Evolutionary conservation across 2,329 filamentous ascomycete species (phyloP), one percentile per base, ranked within the genome.

Genomic region (Diaporthe helianthi): DNA sequence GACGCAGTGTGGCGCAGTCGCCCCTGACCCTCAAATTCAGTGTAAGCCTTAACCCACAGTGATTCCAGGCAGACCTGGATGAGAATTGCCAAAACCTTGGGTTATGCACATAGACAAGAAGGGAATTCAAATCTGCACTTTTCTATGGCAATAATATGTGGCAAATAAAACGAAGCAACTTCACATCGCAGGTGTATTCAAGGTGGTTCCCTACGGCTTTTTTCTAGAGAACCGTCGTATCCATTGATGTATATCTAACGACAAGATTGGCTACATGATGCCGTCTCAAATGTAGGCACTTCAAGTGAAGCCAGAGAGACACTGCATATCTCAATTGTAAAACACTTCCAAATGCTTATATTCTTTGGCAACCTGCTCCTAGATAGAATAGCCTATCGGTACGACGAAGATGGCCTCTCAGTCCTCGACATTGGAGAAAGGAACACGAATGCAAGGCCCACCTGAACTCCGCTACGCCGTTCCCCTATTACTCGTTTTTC

Each of bases 1-100:
- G 17, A 44, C 31, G 15, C 22, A 7, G 7, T 58, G 65, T 67
- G 65, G 65, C 65, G 65, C 44, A 67, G 65, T 67, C 7, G 47
- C 65, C 44, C 65, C 65, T 67, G 65, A 17, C 64, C 29, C 36
- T 31, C 31, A 33, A 33, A 31, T 12, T 24, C 65, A 33, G 3
- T 61, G 41, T 36, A 36, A 49, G 58, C n/a, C 26, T 19, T 10
- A 6, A 17, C 19, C 19, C 5, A 24, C 19, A 38, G 10, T 19
- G 3, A 19, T 22, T 55, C 24, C 52, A 55, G 12, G 44, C 44
- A 47, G n/a, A 47, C 9, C n/a, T 24, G 12, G n/a, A 22, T 15
- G 8, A 55, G 15, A 13, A 44, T n/a, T 26, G 9, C 19, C 15
- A 44, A 41, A 44, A 60, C 13, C 2, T 13, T 13, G 1, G 44